Conservation (phyloP, 2,329 filamentous ascomycete genomes). For the Helicocarpus griseus region DNA sequence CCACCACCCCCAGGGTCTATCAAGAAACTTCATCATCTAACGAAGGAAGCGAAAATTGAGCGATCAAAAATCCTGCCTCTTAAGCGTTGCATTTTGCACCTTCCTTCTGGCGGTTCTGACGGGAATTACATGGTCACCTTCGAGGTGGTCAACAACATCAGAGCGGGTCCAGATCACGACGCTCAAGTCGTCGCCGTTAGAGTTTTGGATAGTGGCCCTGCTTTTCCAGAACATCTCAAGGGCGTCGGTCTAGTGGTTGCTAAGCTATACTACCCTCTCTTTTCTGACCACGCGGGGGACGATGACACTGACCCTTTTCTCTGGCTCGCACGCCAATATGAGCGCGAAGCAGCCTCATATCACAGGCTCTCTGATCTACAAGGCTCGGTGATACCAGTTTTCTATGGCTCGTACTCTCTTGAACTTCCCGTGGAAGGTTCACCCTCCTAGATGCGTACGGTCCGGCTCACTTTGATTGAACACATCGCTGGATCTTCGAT, state of each 20-base stretch:
- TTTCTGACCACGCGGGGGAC: slow-evolving; percentile 1
- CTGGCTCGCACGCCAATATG: neutral
- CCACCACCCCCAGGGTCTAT: neutral
- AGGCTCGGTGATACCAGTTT: slow-evolving; percentile 1
- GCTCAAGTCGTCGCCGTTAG: slow-evolving; percentile 6
- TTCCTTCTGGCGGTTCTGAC: neutral
- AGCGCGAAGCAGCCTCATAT: slow-evolving; percentile 4
- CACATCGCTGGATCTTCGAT: slow-evolving; percentile 1
- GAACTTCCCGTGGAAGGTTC: slow-evolving; percentile 1
- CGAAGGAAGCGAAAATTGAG: neutral
- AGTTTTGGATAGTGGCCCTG: neutral
- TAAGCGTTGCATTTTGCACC: slow-evolving; percentile 4
- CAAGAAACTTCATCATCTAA: neutral
- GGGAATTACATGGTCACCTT: neutral
- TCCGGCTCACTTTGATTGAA: slow-evolving; percentile 1
- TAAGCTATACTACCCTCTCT: slow-evolving; percentile 8
- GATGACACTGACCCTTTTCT: slow-evolving; percentile 2
- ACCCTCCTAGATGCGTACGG: neutral
- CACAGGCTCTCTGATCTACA: slow-evolving; percentile 1
- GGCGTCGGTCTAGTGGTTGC: slow-evolving; percentile 1
- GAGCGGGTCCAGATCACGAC: neutral
- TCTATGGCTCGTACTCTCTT: slow-evolving; percentile 3
- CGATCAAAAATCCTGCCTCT: neutral
- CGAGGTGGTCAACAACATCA: neutral
- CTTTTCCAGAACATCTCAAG: neutral